Evolutionary conservation across 2,329 filamentous ascomycete species (phyloP).

Genomic region (Aspergillus fumigatiaffinis): DNA sequence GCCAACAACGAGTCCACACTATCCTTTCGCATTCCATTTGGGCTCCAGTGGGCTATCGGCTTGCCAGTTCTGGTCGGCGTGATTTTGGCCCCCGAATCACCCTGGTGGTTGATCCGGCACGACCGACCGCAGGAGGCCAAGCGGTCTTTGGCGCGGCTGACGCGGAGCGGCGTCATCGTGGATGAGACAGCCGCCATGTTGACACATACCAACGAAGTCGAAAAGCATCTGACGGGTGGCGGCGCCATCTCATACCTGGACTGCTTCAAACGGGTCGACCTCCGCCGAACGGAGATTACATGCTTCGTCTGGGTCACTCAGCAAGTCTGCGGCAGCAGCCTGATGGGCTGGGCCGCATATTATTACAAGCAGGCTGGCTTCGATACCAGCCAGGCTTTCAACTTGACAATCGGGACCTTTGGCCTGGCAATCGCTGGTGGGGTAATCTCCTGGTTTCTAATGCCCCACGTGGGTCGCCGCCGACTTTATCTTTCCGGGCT

Average conservation of each 20-base stretch:
- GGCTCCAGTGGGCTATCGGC: conserved; percentile 30
- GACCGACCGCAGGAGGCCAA: conserved; percentile 33
- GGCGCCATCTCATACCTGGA: conserved; percentile 22
- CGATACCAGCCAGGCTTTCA: conserved; percentile 28
- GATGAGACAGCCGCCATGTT: conserved; percentile 37
- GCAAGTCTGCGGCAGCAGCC: conserved; percentile 24
- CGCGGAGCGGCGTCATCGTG: conserved; percentile 20
- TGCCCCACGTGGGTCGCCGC: conserved; percentile 37
- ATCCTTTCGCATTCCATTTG: conserved; percentile 38
- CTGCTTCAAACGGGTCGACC: conserved; percentile 27
- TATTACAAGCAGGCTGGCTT: conserved; percentile 40
- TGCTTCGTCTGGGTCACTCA: conserved; percentile 35
- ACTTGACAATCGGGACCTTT: conserved; percentile 52
- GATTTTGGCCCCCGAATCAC: conserved; percentile 30
- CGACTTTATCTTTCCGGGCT: conserved; percentile 34
- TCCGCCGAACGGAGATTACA: conserved; percentile 41
- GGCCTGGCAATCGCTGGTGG: conserved; percentile 55
- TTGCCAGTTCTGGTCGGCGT: conserved; percentile 15
- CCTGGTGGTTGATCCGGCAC: conserved; percentile 39
- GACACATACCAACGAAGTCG: conserved; percentile 32
- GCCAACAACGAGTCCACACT: not conserved
- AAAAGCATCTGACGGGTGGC: conserved; percentile 12
- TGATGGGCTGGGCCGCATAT: conserved; percentile 32
- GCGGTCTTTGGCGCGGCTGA: conserved; percentile 27
- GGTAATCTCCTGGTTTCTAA: conserved; percentile 46